Percentiles rank a stretch among this genome's conserved stretches.
These are phyloP conservation scores for Rhizophora apiculata DNA, from an alignment of 345 rosid genomes.

Conservation along the genomic window DNA sequence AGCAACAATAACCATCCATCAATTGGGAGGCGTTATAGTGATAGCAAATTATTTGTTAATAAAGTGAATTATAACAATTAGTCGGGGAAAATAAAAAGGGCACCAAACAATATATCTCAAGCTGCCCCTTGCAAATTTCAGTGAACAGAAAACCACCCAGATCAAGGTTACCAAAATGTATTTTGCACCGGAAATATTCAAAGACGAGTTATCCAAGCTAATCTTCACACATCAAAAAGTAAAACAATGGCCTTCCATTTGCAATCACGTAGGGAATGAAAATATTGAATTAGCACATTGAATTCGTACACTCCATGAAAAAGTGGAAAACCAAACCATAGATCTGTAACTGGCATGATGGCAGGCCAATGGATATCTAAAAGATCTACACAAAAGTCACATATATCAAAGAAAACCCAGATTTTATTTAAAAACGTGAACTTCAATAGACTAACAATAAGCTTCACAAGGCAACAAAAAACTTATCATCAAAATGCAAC, in stretches of 20 bases:
- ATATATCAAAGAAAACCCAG: conserved; percentile 26
- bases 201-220: conserved; percentile 15
- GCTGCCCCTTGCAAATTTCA: background rate
- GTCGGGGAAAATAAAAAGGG: too few species aligned
- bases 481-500: conserved; percentile 9
- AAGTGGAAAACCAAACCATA: conserved; percentile 15
- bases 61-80: too few species aligned
- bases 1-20: too few species aligned
- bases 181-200: conserved; percentile 8
- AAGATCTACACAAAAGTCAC: conserved; percentile 33
- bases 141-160: background rate
- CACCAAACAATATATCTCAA: background rate
- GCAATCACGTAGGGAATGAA: conserved; percentile 7
- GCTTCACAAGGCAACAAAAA: conserved; percentile 2
- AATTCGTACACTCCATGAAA: conserved; percentile 3
- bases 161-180: conserved; percentile 16
- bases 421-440: conserved; percentile 23
- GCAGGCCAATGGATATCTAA: conserved; percentile 12
- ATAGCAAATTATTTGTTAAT: too few species aligned
- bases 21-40: too few species aligned
- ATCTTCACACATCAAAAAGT: background rate
- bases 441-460: conserved; percentile 12
- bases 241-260: conserved; percentile 8
- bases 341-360: conserved; percentile 35
- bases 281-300: background rate